These are phyloP conservation scores for Rhodotorula sp. DNA, from an alignment of 1,284 basidiomycete genomes.

Conservation along the genomic window DNA sequence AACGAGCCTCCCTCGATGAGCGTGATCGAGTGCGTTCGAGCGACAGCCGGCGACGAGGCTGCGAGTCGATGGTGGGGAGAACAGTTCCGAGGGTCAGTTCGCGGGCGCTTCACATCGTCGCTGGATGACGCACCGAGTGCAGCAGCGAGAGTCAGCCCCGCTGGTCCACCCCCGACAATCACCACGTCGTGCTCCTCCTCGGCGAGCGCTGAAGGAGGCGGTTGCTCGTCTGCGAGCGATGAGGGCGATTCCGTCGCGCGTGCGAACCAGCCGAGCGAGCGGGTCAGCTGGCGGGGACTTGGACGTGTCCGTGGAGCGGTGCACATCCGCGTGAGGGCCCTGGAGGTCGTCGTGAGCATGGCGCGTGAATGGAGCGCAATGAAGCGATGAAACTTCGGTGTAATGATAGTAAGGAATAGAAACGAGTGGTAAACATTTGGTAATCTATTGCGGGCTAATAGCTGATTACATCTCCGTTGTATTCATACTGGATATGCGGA, in stretches of 20 bases:
- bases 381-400: not conserved
- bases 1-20: slow-evolving; percentile 79
- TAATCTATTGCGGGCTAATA: too few species aligned
- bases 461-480: too few species aligned
- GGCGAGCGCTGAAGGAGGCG: not conserved
- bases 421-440: too few species aligned
- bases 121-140: slow-evolving; percentile 65
- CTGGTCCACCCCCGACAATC: slow-evolving; percentile 91
- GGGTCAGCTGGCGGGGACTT: not conserved
- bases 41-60: slow-evolving; percentile 30
- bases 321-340: too few species aligned
- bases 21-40: slow-evolving; percentile 54
- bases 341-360: not conserved
- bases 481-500: not conserved
- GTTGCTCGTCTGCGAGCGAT: not conserved
- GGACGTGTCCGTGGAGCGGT: not conserved
- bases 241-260: not conserved
- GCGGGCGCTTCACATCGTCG: too few species aligned
- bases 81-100: too few species aligned
- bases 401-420: too few species aligned
- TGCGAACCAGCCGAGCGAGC: slow-evolving; percentile 8
- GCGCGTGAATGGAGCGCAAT: not conserved
- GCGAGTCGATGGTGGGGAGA: not conserved
- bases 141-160: slow-evolving; percentile 82
- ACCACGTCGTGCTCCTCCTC: slow-evolving; percentile 65